These are phyloP conservation scores for Fagopyrum homotropicum DNA, from an alignment of 148 eudicot species.

Conservation along the genomic window DNA sequence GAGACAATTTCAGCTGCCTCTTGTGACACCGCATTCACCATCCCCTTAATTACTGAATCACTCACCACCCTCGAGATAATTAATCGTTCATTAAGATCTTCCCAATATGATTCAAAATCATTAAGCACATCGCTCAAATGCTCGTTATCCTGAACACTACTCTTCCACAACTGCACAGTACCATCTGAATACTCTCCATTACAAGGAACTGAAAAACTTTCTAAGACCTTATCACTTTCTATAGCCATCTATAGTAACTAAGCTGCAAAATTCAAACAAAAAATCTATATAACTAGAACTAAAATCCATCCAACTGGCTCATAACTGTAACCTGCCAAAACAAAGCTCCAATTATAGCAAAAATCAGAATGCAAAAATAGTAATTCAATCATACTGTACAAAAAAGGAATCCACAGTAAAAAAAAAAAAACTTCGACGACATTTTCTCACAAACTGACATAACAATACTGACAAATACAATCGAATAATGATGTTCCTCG, in stretches of 20 bases:
- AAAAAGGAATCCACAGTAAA: background rate
- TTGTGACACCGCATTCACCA: slow-evolving; percentile 66
- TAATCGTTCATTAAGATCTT: slow-evolving; percentile 64
- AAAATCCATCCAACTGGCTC: background rate
- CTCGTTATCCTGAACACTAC: background rate
- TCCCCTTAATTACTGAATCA: slow-evolving; percentile 76
- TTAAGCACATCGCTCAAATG: slow-evolving; percentile 32
- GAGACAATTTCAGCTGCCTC: slow-evolving; percentile 52
- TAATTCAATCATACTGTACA: background rate
- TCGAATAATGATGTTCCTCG: background rate
- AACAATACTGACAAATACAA: background rate
- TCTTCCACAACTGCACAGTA: slow-evolving; percentile 10
- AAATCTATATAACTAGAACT: background rate
- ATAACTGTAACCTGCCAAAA: background rate
- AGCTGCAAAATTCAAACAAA: background rate
- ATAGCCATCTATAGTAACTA: background rate
- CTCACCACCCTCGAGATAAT: slow-evolving; percentile 53
- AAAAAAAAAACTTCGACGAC: background rate
- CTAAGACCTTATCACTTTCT: background rate
- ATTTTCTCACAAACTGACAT: background rate
- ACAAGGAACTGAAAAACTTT: background rate
- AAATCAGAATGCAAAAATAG: background rate
- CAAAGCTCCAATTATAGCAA: background rate
- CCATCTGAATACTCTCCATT: background rate
- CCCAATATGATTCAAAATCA: slow-evolving; percentile 53